Percentiles rank a stretch among this genome's conserved stretches.
phyloP scores from a whole-genome alignment of 495 filamentous ascomycete species.

The Talaromyces proteolyticus region DNA sequence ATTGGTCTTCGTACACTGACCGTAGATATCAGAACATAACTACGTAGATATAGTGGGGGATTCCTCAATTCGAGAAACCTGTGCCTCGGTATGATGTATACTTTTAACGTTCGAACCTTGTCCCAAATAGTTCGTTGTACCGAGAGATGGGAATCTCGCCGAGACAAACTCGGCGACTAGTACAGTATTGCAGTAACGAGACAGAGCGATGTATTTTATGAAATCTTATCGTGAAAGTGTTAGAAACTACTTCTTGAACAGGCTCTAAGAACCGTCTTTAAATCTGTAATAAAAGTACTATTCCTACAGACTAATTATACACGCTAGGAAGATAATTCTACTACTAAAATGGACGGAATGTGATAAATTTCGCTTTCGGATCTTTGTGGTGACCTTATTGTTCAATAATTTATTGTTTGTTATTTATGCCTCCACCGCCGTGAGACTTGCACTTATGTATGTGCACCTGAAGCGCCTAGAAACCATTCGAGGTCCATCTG shows the following conservation, averaged over 20 bases:
- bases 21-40: neutral
- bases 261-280: neutral
- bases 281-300: neutral
- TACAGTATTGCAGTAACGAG: neutral
- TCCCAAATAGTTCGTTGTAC: neutral
- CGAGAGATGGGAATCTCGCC: too few species aligned
- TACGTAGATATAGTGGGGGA: neutral
- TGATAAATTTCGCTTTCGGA: neutral
- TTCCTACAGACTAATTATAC: neutral
- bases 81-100: neutral
- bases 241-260: neutral
- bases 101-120: constrained; percentile 1
- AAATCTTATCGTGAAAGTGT: neutral
- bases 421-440: neutral
- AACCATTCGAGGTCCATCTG: constrained; percentile 1
- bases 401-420: neutral
- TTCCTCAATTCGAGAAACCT: neutral
- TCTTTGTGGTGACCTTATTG: neutral
- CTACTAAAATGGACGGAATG: neutral
- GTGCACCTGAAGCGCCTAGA: neutral
- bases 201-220: neutral
- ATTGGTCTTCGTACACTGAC: neutral
- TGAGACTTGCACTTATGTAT: neutral
- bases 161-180: neutral
- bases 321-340: neutral